Base-by-base conservation (phyloP, 306 rosid genomes). In the Cicer cuneatum region DNA sequence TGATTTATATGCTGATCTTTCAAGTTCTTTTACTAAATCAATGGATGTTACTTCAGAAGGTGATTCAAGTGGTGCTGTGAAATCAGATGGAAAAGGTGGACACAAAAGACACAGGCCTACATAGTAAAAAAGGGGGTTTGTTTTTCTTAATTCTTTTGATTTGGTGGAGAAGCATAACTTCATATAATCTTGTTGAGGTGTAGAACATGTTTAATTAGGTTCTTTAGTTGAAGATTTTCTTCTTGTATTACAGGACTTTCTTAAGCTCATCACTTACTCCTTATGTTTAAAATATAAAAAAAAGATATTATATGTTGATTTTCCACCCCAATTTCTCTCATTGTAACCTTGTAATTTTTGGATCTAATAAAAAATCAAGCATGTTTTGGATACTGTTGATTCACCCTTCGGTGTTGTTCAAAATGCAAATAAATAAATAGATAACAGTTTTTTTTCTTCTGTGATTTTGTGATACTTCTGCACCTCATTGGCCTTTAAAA, bases 1-100 rank as follows among this genome's bases (percentile, higher is more conserved):
- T 76, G 98, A 92, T 69, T 89, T 95, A 24, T 95, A 95, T 79
- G 92, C 96, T 33, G 99, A 92, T 85, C 97, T 95, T 77, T 95
- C 99, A 11, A 79, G 73, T 65, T 86, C 95, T 38, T 95, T 95
- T 71, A 83, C 96, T 86, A 95, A 90, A 81, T 87, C 99, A 73
- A 83, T 87, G 85, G 99, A 95, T 1, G 85, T 83, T 83, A 90
- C 96, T 75, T 92, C 98, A 2, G 99, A 95, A 72, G 99, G 97
- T 6, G 99, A 95, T 78, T 95, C 99, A 7, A 85, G 90, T 74
- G 99, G 92, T 51, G 97, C 84, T 79, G 83, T 89, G 73, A 93
- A 84, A 71, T 88, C 97, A 35, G 96, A 91, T 65, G 99, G 86
- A 16, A 92, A 89, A 85, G 89, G 89, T 13, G 87, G 90, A 43